Percentiles rank a stretch among this genome's conserved stretches.
Evolutionary conservation across 2,329 filamentous ascomycete species (phyloP).

Genomic region (Epichloe hybrida): DNA sequence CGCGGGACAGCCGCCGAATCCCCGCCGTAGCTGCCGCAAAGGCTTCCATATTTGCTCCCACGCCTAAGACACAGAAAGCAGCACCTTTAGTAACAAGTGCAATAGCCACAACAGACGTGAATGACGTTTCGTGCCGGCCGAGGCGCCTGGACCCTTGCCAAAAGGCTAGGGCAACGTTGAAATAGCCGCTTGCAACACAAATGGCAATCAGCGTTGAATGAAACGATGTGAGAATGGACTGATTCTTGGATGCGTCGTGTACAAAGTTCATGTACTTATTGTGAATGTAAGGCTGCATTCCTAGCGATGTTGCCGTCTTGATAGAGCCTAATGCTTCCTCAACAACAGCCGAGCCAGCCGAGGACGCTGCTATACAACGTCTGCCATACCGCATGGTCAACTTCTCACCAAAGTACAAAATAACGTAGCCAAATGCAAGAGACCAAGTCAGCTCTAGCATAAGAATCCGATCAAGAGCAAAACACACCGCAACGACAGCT

Average conservation of each 20-base stretch:
- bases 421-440: neutral
- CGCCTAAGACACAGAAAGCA: conserved; percentile 4
- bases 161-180: conserved; percentile 24
- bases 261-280: neutral
- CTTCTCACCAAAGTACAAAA: neutral
- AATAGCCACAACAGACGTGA: conserved; percentile 18
- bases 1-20: conserved; percentile 20
- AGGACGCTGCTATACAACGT: neutral
- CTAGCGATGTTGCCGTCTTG: neutral
- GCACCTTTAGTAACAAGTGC: conserved; percentile 3
- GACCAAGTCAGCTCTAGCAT: neutral
- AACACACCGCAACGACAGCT: neutral
- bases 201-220: neutral
- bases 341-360: neutral
- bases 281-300: neutral
- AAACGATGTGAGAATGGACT: neutral
- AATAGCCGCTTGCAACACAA: conserved; percentile 20
- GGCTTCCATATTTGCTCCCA: conserved; percentile 12
- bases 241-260: neutral
- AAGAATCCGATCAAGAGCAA: neutral
- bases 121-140: conserved; percentile 18
- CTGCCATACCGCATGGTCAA: neutral
- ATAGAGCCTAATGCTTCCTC: neutral
- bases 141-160: conserved; percentile 26
- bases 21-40: conserved; percentile 21